Evolutionary conservation across 176 grass and related monocot species (phyloP).

Genomic region (Echinochloa phyllopogon): DNA sequence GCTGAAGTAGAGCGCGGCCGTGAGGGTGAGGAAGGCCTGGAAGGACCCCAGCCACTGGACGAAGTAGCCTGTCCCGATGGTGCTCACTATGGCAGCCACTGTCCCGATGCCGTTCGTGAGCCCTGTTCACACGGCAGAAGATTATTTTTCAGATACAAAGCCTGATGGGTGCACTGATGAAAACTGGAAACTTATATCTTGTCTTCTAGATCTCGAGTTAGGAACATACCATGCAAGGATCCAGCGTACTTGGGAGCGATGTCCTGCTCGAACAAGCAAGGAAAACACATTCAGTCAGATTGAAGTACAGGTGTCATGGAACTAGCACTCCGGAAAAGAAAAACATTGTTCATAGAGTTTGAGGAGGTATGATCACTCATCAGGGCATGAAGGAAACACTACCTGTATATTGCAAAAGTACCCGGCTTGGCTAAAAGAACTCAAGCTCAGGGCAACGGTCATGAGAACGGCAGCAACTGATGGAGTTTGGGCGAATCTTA

Average conservation of each 20-base stretch:
- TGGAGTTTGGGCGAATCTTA: conserved; percentile 84
- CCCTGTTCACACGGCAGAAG: conserved; percentile 58
- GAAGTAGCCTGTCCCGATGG: conserved; percentile 83
- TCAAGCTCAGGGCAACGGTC: conserved; percentile 82
- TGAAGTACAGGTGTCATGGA: neutral
- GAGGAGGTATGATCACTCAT: conserved; percentile 33
- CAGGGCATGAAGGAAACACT: conserved; percentile 20
- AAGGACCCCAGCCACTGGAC: conserved; percentile 97
- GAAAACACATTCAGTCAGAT: conserved; percentile 26
- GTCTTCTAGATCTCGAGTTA: conserved; percentile 3
- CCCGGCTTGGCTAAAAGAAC: conserved; percentile 92
- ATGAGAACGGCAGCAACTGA: conserved; percentile 69
- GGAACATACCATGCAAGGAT: conserved; percentile 74
- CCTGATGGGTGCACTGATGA: neutral
- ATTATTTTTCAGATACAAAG: conserved; percentile 33
- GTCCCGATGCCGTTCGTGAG: conserved; percentile 83
- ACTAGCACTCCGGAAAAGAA: neutral
- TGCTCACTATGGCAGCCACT: conserved; percentile 91
- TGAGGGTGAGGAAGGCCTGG: conserved; percentile 91
- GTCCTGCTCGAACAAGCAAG: conserved; percentile 57
- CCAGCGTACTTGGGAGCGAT: conserved; percentile 93
- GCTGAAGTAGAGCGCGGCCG: conserved; percentile 79
- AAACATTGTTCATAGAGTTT: neutral
- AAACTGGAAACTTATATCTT: neutral
- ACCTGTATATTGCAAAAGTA: conserved; percentile 97